These are phyloP conservation scores for Parietichytrium sp. DNA, from an alignment of 108 stramenopile genomes.

Conservation along the genomic window DNA sequence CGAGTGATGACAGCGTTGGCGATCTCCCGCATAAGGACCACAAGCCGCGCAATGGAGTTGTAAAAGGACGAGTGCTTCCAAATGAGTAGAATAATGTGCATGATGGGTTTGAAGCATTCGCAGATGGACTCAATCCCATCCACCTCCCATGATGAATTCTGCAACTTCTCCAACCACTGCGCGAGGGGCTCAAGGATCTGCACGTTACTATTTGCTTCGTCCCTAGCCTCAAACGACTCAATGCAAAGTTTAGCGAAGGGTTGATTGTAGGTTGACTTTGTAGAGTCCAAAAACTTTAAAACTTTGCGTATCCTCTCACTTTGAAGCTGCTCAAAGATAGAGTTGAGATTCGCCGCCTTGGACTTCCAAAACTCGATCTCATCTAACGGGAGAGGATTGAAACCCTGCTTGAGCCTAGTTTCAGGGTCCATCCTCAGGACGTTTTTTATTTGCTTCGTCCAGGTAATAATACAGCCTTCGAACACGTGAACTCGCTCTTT, in stretches of 20 bases:
- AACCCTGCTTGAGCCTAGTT: not conserved
- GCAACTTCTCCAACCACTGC: slow-evolving; percentile 56
- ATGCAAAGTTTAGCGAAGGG: slow-evolving; percentile 69
- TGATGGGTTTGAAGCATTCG: slow-evolving; percentile 42
- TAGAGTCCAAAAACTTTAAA: slow-evolving; percentile 52
- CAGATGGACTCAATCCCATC: too few relatives aligned
- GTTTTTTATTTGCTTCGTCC: slow-evolving; percentile 65
- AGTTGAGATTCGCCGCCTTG: slow-evolving; percentile 54
- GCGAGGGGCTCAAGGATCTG: slow-evolving; percentile 53
- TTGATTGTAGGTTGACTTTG: slow-evolving; percentile 60
- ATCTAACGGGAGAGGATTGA: slow-evolving; percentile 54
- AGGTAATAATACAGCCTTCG: slow-evolving; percentile 59
- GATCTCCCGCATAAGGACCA: slow-evolving; percentile 53
- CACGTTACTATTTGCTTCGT: slow-evolving; percentile 61
- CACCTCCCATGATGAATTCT: not conserved
- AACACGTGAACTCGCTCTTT: slow-evolving; percentile 58
- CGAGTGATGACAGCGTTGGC: slow-evolving; percentile 49
- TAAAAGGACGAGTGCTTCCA: slow-evolving; percentile 53
- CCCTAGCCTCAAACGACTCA: slow-evolving; percentile 58
- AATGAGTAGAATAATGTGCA: slow-evolving; percentile 51
- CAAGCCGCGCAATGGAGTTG: slow-evolving; percentile 51
- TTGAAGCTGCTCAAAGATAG: slow-evolving; percentile 63
- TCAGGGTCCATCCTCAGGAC: slow-evolving; percentile 62
- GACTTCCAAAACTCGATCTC: slow-evolving; percentile 61
- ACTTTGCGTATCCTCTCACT: slow-evolving; percentile 46